phyloP scores from a whole-genome alignment of 495 filamentous ascomycete genomes.

The Penicillium verhagenii region DNA sequence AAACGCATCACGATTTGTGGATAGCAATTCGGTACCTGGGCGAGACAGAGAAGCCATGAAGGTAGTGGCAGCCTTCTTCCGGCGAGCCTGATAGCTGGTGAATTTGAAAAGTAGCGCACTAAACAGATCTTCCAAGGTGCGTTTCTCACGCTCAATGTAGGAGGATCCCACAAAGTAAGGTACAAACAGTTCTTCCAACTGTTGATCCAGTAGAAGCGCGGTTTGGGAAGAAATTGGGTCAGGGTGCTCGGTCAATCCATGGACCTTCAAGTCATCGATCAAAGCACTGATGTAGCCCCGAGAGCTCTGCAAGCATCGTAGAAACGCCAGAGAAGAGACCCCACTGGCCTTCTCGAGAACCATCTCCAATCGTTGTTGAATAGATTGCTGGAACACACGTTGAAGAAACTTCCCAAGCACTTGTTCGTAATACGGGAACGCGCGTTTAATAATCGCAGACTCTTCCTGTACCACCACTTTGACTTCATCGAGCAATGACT shows the following conservation, averaged over 20 bases:
- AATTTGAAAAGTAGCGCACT: conserved; percentile 94
- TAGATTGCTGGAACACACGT: conserved; percentile 94
- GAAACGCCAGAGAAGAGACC: conserved; percentile 86
- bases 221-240: conserved; percentile 87
- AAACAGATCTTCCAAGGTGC: conserved; percentile 87
- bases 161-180: conserved; percentile 92
- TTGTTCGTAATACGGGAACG: conserved; percentile 94
- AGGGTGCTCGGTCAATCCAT: conserved; percentile 93
- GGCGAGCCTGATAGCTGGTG: conserved; percentile 82
- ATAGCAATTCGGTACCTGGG: conserved; percentile 76
- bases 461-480: conserved; percentile 96
- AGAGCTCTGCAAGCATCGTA: conserved; percentile 87
- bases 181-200: conserved; percentile 93
- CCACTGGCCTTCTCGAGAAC: conserved; percentile 90
- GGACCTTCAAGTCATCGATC: conserved; percentile 89
- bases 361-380: conserved; percentile 94
- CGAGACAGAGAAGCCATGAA: conserved; percentile 90
- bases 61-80: conserved; percentile 81
- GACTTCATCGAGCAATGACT: conserved; percentile 90
- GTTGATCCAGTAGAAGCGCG: conserved; percentile 83
- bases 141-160: conserved; percentile 92
- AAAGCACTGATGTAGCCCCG: conserved; percentile 79
- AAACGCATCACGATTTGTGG: conserved; percentile 76
- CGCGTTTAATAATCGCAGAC: conserved; percentile 89
- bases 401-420: conserved; percentile 91